Evolutionary conservation across 495 filamentous ascomycete genomes (phyloP).

Genomic region (Aspergillus avenaceus): DNA sequence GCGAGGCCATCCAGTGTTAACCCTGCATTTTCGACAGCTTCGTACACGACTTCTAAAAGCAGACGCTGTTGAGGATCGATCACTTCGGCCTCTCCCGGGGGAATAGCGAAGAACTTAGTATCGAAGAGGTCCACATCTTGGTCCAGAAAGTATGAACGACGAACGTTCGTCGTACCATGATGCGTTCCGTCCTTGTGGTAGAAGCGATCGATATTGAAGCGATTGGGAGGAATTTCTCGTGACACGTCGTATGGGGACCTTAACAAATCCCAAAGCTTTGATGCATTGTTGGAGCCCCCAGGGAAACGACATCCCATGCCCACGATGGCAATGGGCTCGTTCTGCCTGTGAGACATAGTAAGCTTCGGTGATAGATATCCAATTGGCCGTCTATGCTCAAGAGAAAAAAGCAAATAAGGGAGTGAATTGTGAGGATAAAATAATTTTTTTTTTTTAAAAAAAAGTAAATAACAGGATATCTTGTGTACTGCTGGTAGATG

Average conservation of each 20-base stretch:
- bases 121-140: slow-evolving; percentile 3
- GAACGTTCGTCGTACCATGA: background rate
- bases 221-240: background rate
- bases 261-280: slow-evolving; percentile 5
- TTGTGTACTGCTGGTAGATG: too few species aligned
- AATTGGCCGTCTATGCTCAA: too few species aligned
- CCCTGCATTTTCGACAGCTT: slow-evolving; percentile 49
- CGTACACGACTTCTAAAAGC: slow-evolving; percentile 51
- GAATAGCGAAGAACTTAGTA: slow-evolving; percentile 3
- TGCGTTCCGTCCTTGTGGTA: background rate
- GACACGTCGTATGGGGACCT: slow-evolving; percentile 4
- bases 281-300: slow-evolving; percentile 2
- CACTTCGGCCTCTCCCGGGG: slow-evolving; percentile 3
- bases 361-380: too few species aligned
- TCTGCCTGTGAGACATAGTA: too few species aligned
- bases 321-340: slow-evolving; percentile 16
- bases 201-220: background rate
- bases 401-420: too few species aligned
- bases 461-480: too few species aligned
- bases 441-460: too few species aligned
- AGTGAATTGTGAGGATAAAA: too few species aligned
- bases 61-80: slow-evolving; percentile 43
- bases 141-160: slow-evolving; percentile 1
- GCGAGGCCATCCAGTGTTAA: slow-evolving; percentile 26
- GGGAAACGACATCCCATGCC: slow-evolving; percentile 12